phyloP scores from a whole-genome alignment of 1,139 yeast species.

The Debaryomyces sp. region DNA sequence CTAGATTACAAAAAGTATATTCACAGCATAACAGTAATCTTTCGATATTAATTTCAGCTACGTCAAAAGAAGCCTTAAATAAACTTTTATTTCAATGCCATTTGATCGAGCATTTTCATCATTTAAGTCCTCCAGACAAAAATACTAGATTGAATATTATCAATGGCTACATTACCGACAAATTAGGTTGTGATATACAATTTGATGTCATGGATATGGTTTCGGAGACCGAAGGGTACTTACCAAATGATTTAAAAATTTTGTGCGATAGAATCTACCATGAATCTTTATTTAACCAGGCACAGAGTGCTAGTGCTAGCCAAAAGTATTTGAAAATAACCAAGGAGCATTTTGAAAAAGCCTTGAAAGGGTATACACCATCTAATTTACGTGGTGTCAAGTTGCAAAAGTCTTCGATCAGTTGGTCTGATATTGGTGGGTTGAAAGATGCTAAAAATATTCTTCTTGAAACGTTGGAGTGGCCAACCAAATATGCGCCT shows the following conservation, averaged over 20 bases:
- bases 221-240: conserved; percentile 83
- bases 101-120: conserved; percentile 64
- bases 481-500: conserved; percentile 98
- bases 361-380: conserved; percentile 73
- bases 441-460: conserved; percentile 73
- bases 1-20: conserved; percentile 43
- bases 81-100: conserved; percentile 66
- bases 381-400: conserved; percentile 86
- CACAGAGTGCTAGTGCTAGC: conserved; percentile 16
- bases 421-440: conserved; percentile 93
- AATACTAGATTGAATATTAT: conserved; percentile 57
- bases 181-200: conserved; percentile 32
- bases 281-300: conserved; percentile 50
- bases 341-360: conserved; percentile 50
- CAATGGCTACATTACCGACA: conserved; percentile 41
- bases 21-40: conserved; percentile 48
- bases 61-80: conserved; percentile 69
- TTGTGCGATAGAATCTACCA: conserved; percentile 77
- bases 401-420: conserved; percentile 71
- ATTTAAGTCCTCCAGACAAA: conserved; percentile 72
- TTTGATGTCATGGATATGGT: conserved; percentile 74
- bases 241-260: conserved; percentile 78
- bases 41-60: conserved; percentile 58
- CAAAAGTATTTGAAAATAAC: conserved; percentile 16
- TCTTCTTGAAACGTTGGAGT: conserved; percentile 84